A percentile compares a stretch with the other conserved stretches of the same genome.
Conservation (phyloP, 2,329 filamentous ascomycete genomes). For the Diplodia sapinea region DNA sequence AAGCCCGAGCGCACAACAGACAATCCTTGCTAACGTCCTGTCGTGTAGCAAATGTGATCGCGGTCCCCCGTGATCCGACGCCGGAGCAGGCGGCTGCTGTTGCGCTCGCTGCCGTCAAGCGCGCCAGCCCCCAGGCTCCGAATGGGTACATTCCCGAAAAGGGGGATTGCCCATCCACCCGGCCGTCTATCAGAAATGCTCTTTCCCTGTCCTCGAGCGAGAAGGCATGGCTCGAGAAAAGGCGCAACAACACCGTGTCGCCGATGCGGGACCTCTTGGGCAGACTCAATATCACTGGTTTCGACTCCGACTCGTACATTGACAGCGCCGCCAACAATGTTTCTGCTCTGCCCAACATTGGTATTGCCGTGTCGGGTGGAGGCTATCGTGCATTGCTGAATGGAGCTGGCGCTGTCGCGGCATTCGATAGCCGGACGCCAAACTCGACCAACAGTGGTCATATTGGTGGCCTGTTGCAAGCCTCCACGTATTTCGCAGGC, state of each 20-base stretch:
- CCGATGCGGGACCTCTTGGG: constrained; percentile 77
- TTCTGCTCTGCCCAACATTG: constrained; percentile 69
- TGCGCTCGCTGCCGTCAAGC: constrained; percentile 35
- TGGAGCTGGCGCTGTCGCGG: constrained; percentile 78
- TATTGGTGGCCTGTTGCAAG: constrained; percentile 80
- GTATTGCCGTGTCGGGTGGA: constrained; percentile 79
- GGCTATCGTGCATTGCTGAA: constrained; percentile 87
- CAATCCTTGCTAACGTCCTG: neutral
- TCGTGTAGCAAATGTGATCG: constrained; percentile 2
- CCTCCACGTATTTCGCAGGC: constrained; percentile 79
- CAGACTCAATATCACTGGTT: constrained; percentile 74
- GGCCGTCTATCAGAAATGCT: constrained; percentile 72
- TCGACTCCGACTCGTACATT: constrained; percentile 78
- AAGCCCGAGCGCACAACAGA: neutral
- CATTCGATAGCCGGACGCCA: constrained; percentile 75
- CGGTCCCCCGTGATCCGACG: constrained; percentile 24
- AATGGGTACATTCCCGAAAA: constrained; percentile 73
- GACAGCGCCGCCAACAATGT: constrained; percentile 62
- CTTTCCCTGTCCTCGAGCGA: constrained; percentile 70
- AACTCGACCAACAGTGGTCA: constrained; percentile 68
- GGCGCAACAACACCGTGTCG: constrained; percentile 73
- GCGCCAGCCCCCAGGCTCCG: constrained; percentile 61
- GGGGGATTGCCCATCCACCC: constrained; percentile 71
- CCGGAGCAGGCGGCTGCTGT: constrained; percentile 27
- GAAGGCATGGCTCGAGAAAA: constrained; percentile 71